Conservation (phyloP, 2,329 filamentous ascomycete genomes). For the Ophiognomonia clavigignenti-juglandacearum region DNA sequence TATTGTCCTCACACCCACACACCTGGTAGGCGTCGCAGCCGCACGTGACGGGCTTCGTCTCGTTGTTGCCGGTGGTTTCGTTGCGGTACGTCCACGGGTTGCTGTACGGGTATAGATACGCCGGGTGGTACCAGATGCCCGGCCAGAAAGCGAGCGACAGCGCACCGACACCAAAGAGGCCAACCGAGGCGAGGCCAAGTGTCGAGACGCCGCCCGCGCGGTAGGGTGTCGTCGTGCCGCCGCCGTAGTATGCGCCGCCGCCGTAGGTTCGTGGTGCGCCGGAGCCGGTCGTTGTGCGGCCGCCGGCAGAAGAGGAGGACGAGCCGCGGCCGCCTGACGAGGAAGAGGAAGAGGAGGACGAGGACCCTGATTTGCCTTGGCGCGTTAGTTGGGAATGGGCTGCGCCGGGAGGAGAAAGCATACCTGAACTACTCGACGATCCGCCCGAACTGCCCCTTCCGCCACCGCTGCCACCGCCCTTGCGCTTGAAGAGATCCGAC, state of each 20-base stretch:
- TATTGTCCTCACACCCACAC: slow-evolving; percentile 68
- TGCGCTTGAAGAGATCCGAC: slow-evolving; percentile 53
- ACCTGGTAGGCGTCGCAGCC: slow-evolving; percentile 50
- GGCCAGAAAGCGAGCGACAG: slow-evolving; percentile 55
- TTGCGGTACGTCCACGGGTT: slow-evolving; percentile 48
- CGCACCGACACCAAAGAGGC: slow-evolving; percentile 39
- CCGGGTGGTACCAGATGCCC: slow-evolving; percentile 59
- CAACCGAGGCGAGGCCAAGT: slow-evolving; percentile 38
- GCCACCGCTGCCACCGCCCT: slow-evolving; percentile 54
- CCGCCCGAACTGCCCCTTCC: slow-evolving; percentile 33
- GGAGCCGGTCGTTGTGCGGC: slow-evolving; percentile 51
- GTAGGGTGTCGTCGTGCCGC: slow-evolving; percentile 61
- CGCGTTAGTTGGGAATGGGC: too few relatives aligned
- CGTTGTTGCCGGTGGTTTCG: slow-evolving; percentile 44
- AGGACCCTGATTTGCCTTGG: slow-evolving; percentile 14
- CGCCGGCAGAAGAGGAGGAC: slow-evolving; percentile 37
- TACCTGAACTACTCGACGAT: slow-evolving; percentile 18
- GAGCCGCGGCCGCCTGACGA: slow-evolving; percentile 24
- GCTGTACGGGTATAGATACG: slow-evolving; percentile 55
- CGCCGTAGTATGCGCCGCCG: slow-evolving; percentile 61
- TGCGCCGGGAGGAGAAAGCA: too few relatives aligned
- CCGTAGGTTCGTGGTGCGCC: slow-evolving; percentile 55
- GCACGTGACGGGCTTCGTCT: slow-evolving; percentile 57
- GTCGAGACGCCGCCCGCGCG: slow-evolving; percentile 43
- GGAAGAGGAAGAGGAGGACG: slow-evolving; percentile 2